Evolutionary conservation across 2,329 filamentous ascomycete species (phyloP).

Genomic region (Fusarium domesticum): DNA sequence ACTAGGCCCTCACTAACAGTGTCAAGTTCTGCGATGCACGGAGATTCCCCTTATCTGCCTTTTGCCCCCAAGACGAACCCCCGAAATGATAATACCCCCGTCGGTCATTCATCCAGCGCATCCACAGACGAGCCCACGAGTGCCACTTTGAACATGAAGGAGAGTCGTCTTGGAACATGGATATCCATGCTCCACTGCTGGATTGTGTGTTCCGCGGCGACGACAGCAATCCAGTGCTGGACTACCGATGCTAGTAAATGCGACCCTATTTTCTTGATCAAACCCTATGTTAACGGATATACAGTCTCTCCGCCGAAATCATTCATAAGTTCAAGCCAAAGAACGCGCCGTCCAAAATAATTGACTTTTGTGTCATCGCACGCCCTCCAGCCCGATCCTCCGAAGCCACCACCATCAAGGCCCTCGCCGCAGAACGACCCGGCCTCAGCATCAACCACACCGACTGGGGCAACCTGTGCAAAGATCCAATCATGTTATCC

Average conservation of each 20-base stretch:
- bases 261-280: not conserved
- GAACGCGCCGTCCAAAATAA: not conserved
- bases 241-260: conserved; percentile 1
- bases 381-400: not conserved
- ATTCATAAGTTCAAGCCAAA: not conserved
- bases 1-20: too few relatives aligned
- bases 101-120: not conserved
- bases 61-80: too few relatives aligned
- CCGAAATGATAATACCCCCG: not conserved
- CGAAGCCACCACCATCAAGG: not conserved
- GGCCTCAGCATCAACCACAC: conserved; percentile 16
- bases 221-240: not conserved
- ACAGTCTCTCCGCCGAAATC: not conserved
- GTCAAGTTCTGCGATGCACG: too few relatives aligned
- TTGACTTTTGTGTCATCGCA: not conserved
- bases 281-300: not conserved
- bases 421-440: not conserved
- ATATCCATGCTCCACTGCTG: conserved; percentile 2
- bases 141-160: conserved; percentile 3
- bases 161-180: conserved; percentile 7
- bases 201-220: not conserved
- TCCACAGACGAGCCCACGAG: not conserved
- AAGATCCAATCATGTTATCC: conserved; percentile 15
- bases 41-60: too few relatives aligned
- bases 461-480: conserved; percentile 9